Base-by-base conservation (phyloP, 2,329 filamentous ascomycete genomes). In the Verticillium tricorpus region DNA sequence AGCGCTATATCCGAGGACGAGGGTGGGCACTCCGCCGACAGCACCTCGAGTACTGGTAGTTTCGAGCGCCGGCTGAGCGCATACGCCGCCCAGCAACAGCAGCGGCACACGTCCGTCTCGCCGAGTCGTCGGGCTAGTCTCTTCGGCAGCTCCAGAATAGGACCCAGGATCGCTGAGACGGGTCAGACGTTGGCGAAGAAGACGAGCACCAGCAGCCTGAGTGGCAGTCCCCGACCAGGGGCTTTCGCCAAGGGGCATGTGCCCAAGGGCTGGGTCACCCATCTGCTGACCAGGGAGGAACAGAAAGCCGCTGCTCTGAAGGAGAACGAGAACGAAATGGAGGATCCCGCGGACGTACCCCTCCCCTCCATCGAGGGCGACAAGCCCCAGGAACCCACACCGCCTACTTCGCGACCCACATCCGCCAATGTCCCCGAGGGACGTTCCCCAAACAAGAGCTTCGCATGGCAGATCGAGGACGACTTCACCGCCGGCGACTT, bases 401-500 rank as follows among this genome's bases (percentile, higher is more conserved):
- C 64, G 19, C 62, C 65, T n/a, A 61, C 63, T 35, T 63, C 62
- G 19, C 67, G 62, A 40, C 63, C 69, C 60, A 59, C 72, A 66
- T 34, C 67, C 65, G 34, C 66, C 58, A 59, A 65, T 64, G 37
- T 60, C 60, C 56, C 64, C 57, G 45, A 50, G 45, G 45, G 45
- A 5, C 45, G 45, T 50, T 82, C 81, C 0, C 82, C 83, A 0
- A 78, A 81, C 59, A 84, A 82, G 70, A 82, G 78, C 66, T 83
- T 80, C 61, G 80, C 78, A 8, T 87, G 83, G 84, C 74, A 85
- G 61, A 71, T 85, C 7, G 84, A 86, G 37, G 78, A 80, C 5
- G 84, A 87, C 60, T 85, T 87, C 65, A 86, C 84, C 0, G 83
- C 79, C 12, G 77, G 79, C 52, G 83, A 86, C 62, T 63, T 86